Conservation (phyloP, 2,329 filamentous ascomycete species). For the Calonectria pauciramosa region DNA sequence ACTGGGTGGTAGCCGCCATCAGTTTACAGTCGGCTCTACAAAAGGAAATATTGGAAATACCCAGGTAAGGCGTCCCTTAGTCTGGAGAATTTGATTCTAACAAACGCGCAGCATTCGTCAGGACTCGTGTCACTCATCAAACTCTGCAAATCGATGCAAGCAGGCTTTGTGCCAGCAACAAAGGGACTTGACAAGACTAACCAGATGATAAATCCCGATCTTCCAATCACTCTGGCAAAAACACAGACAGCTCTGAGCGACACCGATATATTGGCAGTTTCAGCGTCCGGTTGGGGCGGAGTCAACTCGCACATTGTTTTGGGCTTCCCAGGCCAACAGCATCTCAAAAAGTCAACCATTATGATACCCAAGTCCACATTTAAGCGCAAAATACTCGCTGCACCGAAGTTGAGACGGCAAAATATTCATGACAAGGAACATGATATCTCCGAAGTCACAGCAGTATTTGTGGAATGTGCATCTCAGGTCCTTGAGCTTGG, state of each 20-base stretch:
- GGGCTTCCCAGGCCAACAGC: not conserved
- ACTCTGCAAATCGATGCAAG: not conserved
- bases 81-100: not conserved
- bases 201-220: not conserved
- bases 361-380: not conserved
- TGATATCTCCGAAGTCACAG: too few species aligned
- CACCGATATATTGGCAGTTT: not conserved
- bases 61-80: not conserved
- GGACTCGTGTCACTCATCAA: not conserved
- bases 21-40: not conserved
- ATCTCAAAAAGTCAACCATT: not conserved
- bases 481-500: not conserved
- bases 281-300: not conserved
- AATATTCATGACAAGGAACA: not conserved
- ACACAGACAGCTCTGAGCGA: not conserved
- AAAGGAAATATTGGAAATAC: not conserved
- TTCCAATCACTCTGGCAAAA: not conserved
- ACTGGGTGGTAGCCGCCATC: not conserved
- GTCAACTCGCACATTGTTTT: not conserved
- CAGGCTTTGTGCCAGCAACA: not conserved
- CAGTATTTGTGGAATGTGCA: not conserved
- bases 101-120: not conserved
- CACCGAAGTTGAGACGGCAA: not conserved
- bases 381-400: not conserved
- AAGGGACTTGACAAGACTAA: not conserved